These are phyloP conservation scores for Hypocreales sp. DNA, from an alignment of 2,329 filamentous ascomycete genomes.

Conservation along the genomic window DNA sequence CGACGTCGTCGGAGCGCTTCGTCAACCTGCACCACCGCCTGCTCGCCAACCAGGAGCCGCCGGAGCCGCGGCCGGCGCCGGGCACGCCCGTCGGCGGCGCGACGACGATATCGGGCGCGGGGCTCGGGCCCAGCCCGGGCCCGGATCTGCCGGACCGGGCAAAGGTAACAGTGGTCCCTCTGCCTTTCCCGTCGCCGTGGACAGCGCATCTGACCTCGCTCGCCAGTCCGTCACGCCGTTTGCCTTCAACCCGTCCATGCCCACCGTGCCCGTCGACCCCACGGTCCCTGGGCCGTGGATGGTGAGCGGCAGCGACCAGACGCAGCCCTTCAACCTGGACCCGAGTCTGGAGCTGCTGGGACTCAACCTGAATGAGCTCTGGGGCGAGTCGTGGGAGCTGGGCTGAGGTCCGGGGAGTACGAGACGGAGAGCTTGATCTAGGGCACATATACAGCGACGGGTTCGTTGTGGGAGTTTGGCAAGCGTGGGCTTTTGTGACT, in stretches of 20 bases:
- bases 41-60: slow-evolving; percentile 35
- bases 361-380: slow-evolving; percentile 38
- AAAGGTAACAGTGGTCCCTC: slow-evolving; percentile 16
- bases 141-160: slow-evolving; percentile 20
- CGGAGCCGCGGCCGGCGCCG: slow-evolving; percentile 17
- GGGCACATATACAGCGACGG: too few relatives aligned
- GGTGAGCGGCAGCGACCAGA: slow-evolving; percentile 14
- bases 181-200: not conserved
- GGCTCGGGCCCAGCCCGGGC: slow-evolving; percentile 12
- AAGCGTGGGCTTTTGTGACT: too few relatives aligned
- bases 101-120: slow-evolving; percentile 7
- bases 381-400: slow-evolving; percentile 33
- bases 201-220: slow-evolving; percentile 11
- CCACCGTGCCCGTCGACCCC: slow-evolving; percentile 19
- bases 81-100: slow-evolving; percentile 8
- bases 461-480: too few relatives aligned
- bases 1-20: slow-evolving; percentile 42
- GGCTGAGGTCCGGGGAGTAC: slow-evolving; percentile 15
- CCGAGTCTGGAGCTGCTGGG: slow-evolving; percentile 37
- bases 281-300: slow-evolving; percentile 18
- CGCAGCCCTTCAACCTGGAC: slow-evolving; percentile 31
- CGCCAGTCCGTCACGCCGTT: slow-evolving; percentile 26
- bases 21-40: slow-evolving; percentile 42
- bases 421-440: too few relatives aligned
- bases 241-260: slow-evolving; percentile 18